Evolutionary conservation across 495 filamentous ascomycete species (phyloP).

Genomic region (Tetracladium setigerum): DNA sequence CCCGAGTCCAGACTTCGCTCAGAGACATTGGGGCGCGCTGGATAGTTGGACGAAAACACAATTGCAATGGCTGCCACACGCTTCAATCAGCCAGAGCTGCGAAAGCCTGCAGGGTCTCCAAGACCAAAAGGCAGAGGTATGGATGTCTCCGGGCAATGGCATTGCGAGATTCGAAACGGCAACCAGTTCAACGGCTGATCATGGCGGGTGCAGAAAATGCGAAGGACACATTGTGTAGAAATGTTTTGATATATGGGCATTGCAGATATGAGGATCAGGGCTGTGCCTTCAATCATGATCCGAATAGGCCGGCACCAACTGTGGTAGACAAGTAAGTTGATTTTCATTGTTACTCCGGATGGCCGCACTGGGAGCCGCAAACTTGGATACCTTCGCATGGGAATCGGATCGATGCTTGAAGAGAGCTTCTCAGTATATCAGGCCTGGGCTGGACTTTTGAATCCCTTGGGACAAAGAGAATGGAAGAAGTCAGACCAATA

Average conservation of each 20-base stretch:
- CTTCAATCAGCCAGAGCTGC: conserved; percentile 20
- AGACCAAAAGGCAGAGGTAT: conserved; percentile 57
- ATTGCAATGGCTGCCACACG: conserved; percentile 20
- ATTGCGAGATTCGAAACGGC: neutral
- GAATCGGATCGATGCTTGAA: neutral
- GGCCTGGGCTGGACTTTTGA: neutral
- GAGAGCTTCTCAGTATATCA: neutral
- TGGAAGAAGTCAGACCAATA: no score
- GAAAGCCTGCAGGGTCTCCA: conserved; percentile 41
- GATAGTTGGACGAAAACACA: conserved; percentile 16
- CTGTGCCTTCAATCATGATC: conserved; percentile 87
- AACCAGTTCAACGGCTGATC: neutral
- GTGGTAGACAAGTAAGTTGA: conserved; percentile 54
- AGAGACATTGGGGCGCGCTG: conserved; percentile 17
- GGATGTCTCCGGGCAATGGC: conserved; percentile 10
- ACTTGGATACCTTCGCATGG: neutral
- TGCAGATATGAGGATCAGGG: conserved; percentile 86
- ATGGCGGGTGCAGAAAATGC: conserved; percentile 44
- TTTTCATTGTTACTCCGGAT: conserved; percentile 7
- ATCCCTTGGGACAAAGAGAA: no score
- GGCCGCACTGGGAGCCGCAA: neutral
- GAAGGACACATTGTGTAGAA: conserved; percentile 87
- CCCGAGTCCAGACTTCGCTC: conserved; percentile 13
- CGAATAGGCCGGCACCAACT: conserved; percentile 40
- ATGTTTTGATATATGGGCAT: conserved; percentile 89